Evolutionary conservation across 2,329 filamentous ascomycete genomes (phyloP), one percentile per base, ranked within the genome.

Genomic region (Immersiporthe knoxdaviesiana): DNA sequence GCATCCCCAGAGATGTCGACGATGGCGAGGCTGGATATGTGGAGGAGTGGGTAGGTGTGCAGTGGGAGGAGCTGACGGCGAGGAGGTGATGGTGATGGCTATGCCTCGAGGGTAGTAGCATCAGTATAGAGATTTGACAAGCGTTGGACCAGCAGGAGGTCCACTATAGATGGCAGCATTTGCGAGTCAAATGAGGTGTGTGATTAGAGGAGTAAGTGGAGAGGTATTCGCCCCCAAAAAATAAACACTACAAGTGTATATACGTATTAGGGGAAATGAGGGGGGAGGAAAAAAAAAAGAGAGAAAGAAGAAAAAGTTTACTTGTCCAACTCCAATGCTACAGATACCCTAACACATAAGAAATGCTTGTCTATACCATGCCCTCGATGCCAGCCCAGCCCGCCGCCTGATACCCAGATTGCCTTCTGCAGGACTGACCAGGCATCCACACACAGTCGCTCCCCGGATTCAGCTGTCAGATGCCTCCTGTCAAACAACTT

Each of bases 11-110:
- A 7, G 86, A 87, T 0, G 84, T 88, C 8, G 79, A 80, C 16
- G 82, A 85, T 47, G 91, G 89, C 0, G 85, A 89, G 75, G 87
- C 90, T 0, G 92, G 90, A 1, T 98, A 97, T 80, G 76, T 94
- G 24, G 96, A 98, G 83, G 96, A 99, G 80, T 99, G 96, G 95
- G 90, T 88, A n/a, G 96, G 95, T 8, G 96, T 98, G 72, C 96
- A 99, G 80, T 99, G 95, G 96, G 96, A 99, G 81, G 94, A 97
- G 79, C 76, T 89, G 71, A 78, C 77, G 54, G 71, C 74, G 60
- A 74, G 75, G 71, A 76, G 77, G 41, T 83, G 81, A 76, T 61
- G 77, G 41, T 83, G 81, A 76, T 61, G 37, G 12, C 18, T 24
- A 5, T n/a, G 21, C 10, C 21, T 41, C 21, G 1, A 11, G 2